Conservation (phyloP, 2,329 filamentous ascomycete species). For the Botrytis fabae region DNA sequence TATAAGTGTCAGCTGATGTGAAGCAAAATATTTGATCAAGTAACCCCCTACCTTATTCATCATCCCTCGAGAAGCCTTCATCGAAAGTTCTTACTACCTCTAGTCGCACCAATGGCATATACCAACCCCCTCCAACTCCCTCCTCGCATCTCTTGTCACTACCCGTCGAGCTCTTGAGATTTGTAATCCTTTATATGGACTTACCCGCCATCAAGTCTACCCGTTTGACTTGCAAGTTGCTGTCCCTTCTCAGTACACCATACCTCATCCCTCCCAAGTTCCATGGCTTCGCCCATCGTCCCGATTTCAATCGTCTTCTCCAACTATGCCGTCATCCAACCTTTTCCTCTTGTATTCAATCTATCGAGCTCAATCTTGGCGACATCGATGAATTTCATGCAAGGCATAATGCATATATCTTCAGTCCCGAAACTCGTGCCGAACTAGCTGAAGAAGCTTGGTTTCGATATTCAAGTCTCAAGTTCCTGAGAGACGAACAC, state of each 20-base stretch:
- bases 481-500: slow-evolving; percentile 36
- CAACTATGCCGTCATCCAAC: slow-evolving; percentile 30
- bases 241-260: slow-evolving; percentile 9
- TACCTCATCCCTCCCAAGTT: slow-evolving; percentile 29
- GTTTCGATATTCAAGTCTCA: slow-evolving; percentile 38
- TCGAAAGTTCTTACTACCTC: neutral
- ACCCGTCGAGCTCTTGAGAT: slow-evolving; percentile 3
- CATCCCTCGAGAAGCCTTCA: neutral
- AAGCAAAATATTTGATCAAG: neutral
- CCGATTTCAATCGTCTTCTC: slow-evolving; percentile 31
- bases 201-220: neutral
- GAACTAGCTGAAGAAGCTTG: slow-evolving; percentile 34
- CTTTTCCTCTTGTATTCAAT: slow-evolving; percentile 30
- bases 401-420: slow-evolving; percentile 38
- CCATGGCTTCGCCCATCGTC: slow-evolving; percentile 26
- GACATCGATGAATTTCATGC: slow-evolving; percentile 39
- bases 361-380: slow-evolving; percentile 33
- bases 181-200: slow-evolving; percentile 12
- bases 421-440: slow-evolving; percentile 34
- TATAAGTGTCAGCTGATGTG: neutral
- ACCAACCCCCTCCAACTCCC: neutral
- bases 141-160: neutral
- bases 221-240: slow-evolving; percentile 16
- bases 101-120: slow-evolving; percentile 8
- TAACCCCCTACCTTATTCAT: neutral